Evolutionary conservation across 2,329 filamentous ascomycete species (phyloP), one percentile per base, ranked within the genome.

Genomic region (Pseudodiploospora longispora): DNA sequence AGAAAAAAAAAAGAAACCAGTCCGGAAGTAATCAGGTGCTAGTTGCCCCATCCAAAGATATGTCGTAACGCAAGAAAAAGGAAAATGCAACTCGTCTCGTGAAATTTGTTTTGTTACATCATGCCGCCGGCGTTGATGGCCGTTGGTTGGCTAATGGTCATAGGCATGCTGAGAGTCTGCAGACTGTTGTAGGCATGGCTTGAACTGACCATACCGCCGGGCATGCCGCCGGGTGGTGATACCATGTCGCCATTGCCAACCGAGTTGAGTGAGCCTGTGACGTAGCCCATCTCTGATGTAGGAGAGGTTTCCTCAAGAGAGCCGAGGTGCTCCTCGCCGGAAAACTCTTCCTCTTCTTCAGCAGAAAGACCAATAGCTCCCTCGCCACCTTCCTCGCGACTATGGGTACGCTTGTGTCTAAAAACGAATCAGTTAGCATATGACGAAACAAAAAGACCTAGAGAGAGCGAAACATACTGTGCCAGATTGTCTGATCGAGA

Each of bases 401-500:
- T 84, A 55, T 84, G 80, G 8, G 78, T 80, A 36, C 80, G 78
- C 72, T 95, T 94, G 68, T 97, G 91, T 56, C 89, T 96, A 62
- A 9, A 41, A n/a, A 12, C 6, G n/a, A 36, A 41, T 19, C 6
- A 28, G 52, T 58, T 34, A 54, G 44, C 6, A n/a, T 37, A 33
- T 29, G 6, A 30, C 3, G n/a, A 12, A 12, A 34, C 56, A 52
- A 10, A 30, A n/a, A 52, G 48, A 48, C 58, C 52, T 30, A 50
- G 56, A 62, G 58, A 50, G 64, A 50, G 59, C 60, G 57, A 10
- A 37, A 61, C 79, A 70, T 88, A 95, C 86, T 98, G 93, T 66
- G 93, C 93, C 69, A 98, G 85, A 67, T 98, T 98, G 73, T 98
- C 93, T 60, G 91, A 97, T 70, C 93, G 79, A 48, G 93, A 97